Evolutionary conservation across 1,284 basidiomycete species (phyloP).

Genomic region (Tilletia indica): DNA sequence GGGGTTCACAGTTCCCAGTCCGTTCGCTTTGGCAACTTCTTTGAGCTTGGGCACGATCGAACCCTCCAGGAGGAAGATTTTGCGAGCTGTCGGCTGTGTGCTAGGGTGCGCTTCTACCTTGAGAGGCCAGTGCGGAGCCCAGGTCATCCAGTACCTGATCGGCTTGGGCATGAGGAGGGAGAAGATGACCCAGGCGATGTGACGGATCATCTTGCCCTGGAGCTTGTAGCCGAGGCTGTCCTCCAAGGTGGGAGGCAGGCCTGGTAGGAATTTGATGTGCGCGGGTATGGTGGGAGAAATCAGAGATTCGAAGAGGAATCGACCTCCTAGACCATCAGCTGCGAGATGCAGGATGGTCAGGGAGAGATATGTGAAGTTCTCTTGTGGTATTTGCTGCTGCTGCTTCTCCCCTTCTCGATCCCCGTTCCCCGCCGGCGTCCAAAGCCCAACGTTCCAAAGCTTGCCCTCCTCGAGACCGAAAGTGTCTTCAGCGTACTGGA

Average conservation of each 20-base stretch:
- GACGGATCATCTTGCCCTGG: background rate
- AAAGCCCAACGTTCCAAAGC: constrained; percentile 8
- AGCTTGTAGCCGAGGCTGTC: background rate
- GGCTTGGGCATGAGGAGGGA: background rate
- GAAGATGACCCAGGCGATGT: background rate
- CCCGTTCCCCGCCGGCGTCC: background rate
- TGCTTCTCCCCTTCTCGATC: background rate
- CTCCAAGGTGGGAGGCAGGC: constrained; percentile 7
- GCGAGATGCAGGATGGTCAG: constrained; percentile 5
- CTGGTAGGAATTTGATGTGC: background rate
- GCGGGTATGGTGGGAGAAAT: background rate
- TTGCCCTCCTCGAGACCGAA: background rate
- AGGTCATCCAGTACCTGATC: background rate
- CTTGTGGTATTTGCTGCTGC: background rate
- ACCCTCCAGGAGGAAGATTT: background rate
- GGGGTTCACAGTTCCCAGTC: background rate
- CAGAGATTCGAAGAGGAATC: constrained; percentile 14
- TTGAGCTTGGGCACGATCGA: constrained; percentile 7
- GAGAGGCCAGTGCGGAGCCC: constrained; percentile 12
- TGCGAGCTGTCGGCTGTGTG: background rate
- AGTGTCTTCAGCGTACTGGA: background rate
- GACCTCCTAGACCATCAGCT: constrained; percentile 3
- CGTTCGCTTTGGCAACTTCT: background rate
- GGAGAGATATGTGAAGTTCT: background rate
- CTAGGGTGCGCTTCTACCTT: background rate